Base-by-base conservation (phyloP, 805 yeast species). In the Nakazawaea molendinolei region DNA sequence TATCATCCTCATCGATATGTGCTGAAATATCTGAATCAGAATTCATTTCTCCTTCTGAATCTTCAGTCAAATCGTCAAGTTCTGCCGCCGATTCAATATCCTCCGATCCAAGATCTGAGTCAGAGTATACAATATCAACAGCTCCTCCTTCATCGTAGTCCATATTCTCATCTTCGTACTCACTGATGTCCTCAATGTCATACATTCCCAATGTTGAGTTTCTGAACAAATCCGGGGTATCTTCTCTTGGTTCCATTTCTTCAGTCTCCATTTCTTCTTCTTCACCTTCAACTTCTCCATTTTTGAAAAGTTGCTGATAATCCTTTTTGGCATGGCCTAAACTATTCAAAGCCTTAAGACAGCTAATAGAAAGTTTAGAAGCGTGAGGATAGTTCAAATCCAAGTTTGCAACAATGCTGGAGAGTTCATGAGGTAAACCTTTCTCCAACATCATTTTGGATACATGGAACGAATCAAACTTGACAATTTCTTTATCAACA, bases 201-300 rank as follows among this genome's bases (percentile, higher is more conserved):
- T 82, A 90, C 94, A 90, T 89, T 2, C 96, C 97, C 27, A 90
- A 65, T 0, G 97, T 85, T 0, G 97, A 89, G 52, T 92, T 89
- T 26, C 81, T 66, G 56, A 90, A 77, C 50, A 89, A 63, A 53
- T 89, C 89, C 0, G 95, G 87, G 0, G 87, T 74, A 36, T 86
- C 90, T 36, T 82, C 94, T 21, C 69, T 52, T 5, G 55, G 59
- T 24, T 72, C 76, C 20, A 65, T 61, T 24, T 79, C 86, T 19
- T 71, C 76, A n/a, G 76, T 84, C 15, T 59, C 72, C 31, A 50
- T 34, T 13, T 62, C 71, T 19, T 74, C 71, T 25, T 79, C 90
- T 22, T 73, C 79, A 28, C 68, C 73, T 25, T 66, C 76, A 5
- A 50, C 60, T n/a, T 54, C 61, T 16, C 53, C 53, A 5, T 68